Evolutionary conservation across 106 monocot species (phyloP), one percentile per base, ranked within the genome.

Genomic region (Narthecium ossifragum): DNA sequence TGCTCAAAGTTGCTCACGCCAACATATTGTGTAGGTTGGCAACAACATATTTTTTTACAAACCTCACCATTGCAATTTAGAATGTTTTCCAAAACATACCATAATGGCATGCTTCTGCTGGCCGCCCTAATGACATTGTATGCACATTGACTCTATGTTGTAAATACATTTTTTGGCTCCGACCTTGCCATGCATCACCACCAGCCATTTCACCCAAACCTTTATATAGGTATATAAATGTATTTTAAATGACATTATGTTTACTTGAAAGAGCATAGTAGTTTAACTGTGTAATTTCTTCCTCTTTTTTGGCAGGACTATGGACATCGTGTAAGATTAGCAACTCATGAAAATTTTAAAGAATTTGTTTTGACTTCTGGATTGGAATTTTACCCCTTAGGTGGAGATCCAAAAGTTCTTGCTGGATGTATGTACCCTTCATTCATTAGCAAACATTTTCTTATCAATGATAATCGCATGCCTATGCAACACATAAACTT

Each of bases 341-440:
- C 94, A 65, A 86, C 94, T 68, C 94, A 96, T 75, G 85, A 78
- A 30, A 96, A 96, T 56, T 96, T 96, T 46, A 90, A 86, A 68
- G 94, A 86, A 52, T 96, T 96, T 69, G 94, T 96, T 30, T 69
- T 90, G 67, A 83, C 82, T 73, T 82, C 82, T 68, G 94, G 89
- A 34, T 60, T 94, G 74, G 94, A 94, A 69, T 94, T 94, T 66
- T 94, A 80, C 55, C 89, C 94, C 34, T 67, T 94, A 68, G 94
- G 94, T 46, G 94, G 94, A 61, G 94, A 94, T 43, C 89, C 94
- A 20, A 83, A 86, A 66, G 57, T 75, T 68, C 94, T 94, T 57
- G 89, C 94, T 55, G 85, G 71, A 78, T 90, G 94, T 94, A 85
- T 70, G 79, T 66, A 26, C 31, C 26, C n/a, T 39, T 40, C 47